Base-by-base conservation (phyloP, 371 early-diverging fungal species). In the Mucor velutinosus region DNA sequence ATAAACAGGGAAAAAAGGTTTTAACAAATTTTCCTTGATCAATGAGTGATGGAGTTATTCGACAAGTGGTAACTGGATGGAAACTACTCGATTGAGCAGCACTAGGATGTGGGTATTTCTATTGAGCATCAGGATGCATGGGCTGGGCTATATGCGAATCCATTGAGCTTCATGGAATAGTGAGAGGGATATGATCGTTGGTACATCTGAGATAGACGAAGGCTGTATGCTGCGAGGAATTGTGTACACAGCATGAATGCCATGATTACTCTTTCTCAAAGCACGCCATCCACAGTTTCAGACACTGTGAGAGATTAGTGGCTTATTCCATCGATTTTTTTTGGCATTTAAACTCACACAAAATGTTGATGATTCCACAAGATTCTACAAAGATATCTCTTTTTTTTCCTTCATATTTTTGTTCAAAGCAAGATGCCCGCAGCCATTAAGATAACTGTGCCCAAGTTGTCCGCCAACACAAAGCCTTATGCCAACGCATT, bases 401-500 rank as follows among this genome's bases (percentile, higher is more conserved):
- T 61, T 37, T 57, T 65, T 67, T 51, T 64, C 27, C 56, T 19
- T 58, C 43, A 41, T 57, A 45, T 25, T 47, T 61, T 57, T 67
- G 41, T 39, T 1, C 15, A 62, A 17, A 14, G 41, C 14, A 69
- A 63, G n/a, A 73, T 73, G 70, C 63, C 76, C 27, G 66, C 67
- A 59, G 62, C 68, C 23, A 43, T 73, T 4, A 78, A 68, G 32
- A 62, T 81, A 60, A 69, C 76, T 49, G 57, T 79, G 23, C 76
- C 77, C 37, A 81, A 81, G 66, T 55, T 81, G 58, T 62, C 74
- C 11, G 74, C 77, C 39, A 69, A 72, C 19, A 75, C 77, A 43
- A 76, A 77, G 37, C 76, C 75, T 21, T 79, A 61, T 62, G 74
- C 72, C 41, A 79, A 75, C 49, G 77, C 79, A 30, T 61, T 81